Percentiles rank a stretch among this genome's conserved stretches.
These are phyloP conservation scores for Hypoxylon cercidicola DNA, from an alignment of 495 filamentous ascomycete species.

Conservation along the genomic window DNA sequence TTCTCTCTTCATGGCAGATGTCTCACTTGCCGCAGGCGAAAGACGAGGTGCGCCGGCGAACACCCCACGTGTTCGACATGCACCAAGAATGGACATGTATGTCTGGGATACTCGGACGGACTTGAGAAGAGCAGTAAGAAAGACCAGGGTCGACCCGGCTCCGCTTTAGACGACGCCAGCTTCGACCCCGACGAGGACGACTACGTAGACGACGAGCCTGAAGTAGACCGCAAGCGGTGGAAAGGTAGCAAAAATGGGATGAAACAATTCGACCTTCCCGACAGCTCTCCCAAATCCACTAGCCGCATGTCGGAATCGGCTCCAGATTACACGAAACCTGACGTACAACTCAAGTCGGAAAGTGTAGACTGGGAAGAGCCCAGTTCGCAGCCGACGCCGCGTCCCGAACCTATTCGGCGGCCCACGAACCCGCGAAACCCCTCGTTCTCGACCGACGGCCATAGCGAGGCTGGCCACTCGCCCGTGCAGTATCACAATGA, in stretches of 20 bases:
- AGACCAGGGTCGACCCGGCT: conserved; percentile 29
- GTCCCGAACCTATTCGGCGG: conserved; percentile 37
- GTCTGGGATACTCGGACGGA: conserved; percentile 71
- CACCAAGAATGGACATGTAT: conserved; percentile 76
- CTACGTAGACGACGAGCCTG: conserved; percentile 48
- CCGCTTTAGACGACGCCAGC: conserved; percentile 19
- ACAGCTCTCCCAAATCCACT: conserved; percentile 34
- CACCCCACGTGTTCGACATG: conserved; percentile 80
- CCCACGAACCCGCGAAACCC: conserved; percentile 42
- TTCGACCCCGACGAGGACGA: conserved; percentile 45
- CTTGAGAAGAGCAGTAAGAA: conserved; percentile 58
- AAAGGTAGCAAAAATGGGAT: conserved; percentile 37
- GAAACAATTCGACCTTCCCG: conserved; percentile 31
- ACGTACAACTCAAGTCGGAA: conserved; percentile 42
- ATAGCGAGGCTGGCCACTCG: conserved; percentile 54
- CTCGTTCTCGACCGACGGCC: conserved; percentile 54
- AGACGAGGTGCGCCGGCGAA: conserved; percentile 85
- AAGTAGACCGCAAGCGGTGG: conserved; percentile 49
- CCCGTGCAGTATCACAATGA: conserved; percentile 58
- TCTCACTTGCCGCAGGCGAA: conserved; percentile 82
- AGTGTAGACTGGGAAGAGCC: conserved; percentile 44
- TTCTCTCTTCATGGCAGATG: conserved; percentile 61
- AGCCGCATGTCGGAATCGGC: conserved; percentile 37
- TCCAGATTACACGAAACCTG: conserved; percentile 37
- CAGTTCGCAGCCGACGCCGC: conserved; percentile 44